Conservation (phyloP, 1,139 yeast genomes). For the Pichia sp. region DNA sequence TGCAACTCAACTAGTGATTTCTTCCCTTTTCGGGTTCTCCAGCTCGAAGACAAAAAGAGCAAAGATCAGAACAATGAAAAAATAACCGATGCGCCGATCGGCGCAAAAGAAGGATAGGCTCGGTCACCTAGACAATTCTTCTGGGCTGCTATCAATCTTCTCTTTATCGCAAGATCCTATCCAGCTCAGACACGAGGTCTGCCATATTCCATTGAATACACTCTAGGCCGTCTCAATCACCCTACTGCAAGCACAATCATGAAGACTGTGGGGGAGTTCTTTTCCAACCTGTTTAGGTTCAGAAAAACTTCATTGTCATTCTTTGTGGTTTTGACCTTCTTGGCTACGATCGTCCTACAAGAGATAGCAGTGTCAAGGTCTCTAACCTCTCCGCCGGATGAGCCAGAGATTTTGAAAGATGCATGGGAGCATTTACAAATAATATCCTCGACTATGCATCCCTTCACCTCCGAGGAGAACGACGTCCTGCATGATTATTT, state of each 20-base stretch:
- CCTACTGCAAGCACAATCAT: background rate
- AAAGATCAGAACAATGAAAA: background rate
- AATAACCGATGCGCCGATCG: background rate
- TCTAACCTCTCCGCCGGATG: slow-evolving; percentile 9
- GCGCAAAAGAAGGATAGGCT: background rate
- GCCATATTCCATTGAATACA: no score
- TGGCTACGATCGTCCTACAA: slow-evolving; percentile 6
- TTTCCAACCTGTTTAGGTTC: slow-evolving; percentile 11
- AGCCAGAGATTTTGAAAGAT: slow-evolving; percentile 10
- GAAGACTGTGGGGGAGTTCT: slow-evolving; percentile 2
- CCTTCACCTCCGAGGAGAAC: slow-evolving; percentile 73
- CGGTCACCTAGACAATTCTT: background rate
- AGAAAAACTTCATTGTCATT: slow-evolving; percentile 18
- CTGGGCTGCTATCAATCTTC: background rate
- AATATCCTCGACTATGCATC: slow-evolving; percentile 42
- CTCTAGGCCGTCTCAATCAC: background rate
- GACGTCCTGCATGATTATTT: slow-evolving; percentile 73
- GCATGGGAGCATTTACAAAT: slow-evolving; percentile 19
- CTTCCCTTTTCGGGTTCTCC: background rate
- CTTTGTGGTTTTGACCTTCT: slow-evolving; percentile 6
- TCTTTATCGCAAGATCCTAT: background rate
- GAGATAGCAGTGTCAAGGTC: slow-evolving; percentile 4
- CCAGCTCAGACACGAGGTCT: no score
- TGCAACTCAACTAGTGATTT: background rate
- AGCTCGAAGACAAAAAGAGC: background rate